Conservation (phyloP, 768 basidiomycete genomes). For the Dictyophora rubrovolvata region DNA sequence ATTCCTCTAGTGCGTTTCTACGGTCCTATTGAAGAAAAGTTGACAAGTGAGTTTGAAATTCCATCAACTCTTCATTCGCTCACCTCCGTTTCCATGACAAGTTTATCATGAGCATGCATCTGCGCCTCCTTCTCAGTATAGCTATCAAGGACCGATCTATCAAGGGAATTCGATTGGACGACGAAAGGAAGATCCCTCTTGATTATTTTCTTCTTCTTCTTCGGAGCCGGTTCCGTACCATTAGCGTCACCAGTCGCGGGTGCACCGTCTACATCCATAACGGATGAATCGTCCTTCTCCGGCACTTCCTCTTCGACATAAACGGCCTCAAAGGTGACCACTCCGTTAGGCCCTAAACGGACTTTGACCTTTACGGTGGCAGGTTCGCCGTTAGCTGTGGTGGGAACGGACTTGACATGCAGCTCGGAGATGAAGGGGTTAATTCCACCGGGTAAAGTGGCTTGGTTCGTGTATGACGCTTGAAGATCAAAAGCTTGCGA, state of each 20-base stretch:
- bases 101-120: slow-evolving; percentile 88
- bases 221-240: slow-evolving; percentile 38
- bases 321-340: slow-evolving; percentile 76
- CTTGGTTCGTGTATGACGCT: slow-evolving; percentile 70
- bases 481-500: slow-evolving; percentile 82
- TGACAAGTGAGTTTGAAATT: slow-evolving; percentile 1
- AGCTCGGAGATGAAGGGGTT: slow-evolving; percentile 82
- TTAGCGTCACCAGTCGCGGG: slow-evolving; percentile 35
- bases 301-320: slow-evolving; percentile 62
- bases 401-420: slow-evolving; percentile 65
- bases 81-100: slow-evolving; percentile 93
- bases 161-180: slow-evolving; percentile 52
- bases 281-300: slow-evolving; percentile 65
- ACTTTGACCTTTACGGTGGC: slow-evolving; percentile 87
- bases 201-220: slow-evolving; percentile 80
- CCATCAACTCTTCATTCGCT: background rate
- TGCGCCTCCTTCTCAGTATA: slow-evolving; percentile 74
- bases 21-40: slow-evolving; percentile 52
- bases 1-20: slow-evolving; percentile 98
- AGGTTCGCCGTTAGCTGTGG: slow-evolving; percentile 58
- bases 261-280: slow-evolving; percentile 56
- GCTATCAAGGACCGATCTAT: slow-evolving; percentile 50
- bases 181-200: slow-evolving; percentile 78
- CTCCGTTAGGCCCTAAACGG: slow-evolving; percentile 74
- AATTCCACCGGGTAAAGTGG: slow-evolving; percentile 60